Conservation (phyloP, 371 early-diverging fungal species). For the Apophysomyces sp. region DNA sequence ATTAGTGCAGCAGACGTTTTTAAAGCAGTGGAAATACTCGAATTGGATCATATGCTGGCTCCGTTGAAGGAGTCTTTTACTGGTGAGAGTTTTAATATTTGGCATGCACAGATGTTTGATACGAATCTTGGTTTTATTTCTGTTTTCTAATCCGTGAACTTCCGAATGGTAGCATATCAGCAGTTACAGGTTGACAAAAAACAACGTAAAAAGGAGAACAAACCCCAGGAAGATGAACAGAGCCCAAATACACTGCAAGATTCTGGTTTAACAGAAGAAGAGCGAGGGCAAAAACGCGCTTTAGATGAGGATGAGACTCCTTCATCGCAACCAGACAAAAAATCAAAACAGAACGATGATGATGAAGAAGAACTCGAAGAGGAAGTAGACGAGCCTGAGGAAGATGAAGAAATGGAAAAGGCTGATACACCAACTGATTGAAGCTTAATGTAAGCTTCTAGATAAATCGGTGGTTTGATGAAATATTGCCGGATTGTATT, state of each 20-base stretch:
- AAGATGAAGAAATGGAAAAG: neutral
- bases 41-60: slow-evolving; percentile 51
- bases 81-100: slow-evolving; percentile 22
- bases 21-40: slow-evolving; percentile 56
- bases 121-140: too few relatives aligned
- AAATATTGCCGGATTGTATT: neutral
- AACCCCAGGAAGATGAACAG: slow-evolving; percentile 8
- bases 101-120: too few relatives aligned
- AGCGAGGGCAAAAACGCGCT: neutral
- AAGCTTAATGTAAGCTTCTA: neutral
- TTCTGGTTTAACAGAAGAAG: neutral
- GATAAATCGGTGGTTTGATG: neutral
- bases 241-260: neutral
- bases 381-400: slow-evolving; percentile 7
- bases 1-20: slow-evolving; percentile 52
- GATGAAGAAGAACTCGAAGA: slow-evolving; percentile 7
- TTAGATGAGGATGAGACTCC: slow-evolving; percentile 3
- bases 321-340: neutral
- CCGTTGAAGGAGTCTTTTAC: slow-evolving; percentile 30
- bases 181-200: slow-evolving; percentile 17
- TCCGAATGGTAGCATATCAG: slow-evolving; percentile 1
- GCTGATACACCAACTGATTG: neutral
- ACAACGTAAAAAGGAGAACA: slow-evolving; percentile 18
- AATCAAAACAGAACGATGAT: slow-evolving; percentile 8
- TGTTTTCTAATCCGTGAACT: neutral